A percentile compares a stretch with the other conserved stretches of the same genome.
phyloP scores from a whole-genome alignment of 768 basidiomycete genomes.

The Hygrocybe coccinea region DNA sequence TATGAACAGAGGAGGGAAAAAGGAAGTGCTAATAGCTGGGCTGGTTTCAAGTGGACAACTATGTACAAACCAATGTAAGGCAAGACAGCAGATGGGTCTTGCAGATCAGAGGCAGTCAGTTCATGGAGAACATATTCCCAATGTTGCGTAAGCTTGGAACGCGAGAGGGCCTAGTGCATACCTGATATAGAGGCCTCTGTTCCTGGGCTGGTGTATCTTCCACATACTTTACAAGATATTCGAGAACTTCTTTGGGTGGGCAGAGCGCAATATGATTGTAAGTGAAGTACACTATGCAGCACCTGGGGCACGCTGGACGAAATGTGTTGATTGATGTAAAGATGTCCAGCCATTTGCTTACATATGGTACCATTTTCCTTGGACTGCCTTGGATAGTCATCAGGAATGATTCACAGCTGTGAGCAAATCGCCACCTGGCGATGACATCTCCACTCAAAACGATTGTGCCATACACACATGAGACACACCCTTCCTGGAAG shows the following conservation, averaged over 20 bases:
- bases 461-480: conserved; percentile 1
- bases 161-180: neutral
- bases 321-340: neutral
- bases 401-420: conserved; percentile 2
- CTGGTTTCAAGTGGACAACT: conserved; percentile 1
- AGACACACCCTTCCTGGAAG: conserved; percentile 4
- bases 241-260: conserved; percentile 5
- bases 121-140: conserved; percentile 1
- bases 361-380: conserved; percentile 1
- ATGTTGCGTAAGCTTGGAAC: conserved; percentile 5
- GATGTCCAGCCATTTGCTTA: conserved; percentile 2
- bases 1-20: conserved; percentile 3
- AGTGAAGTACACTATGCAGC: neutral
- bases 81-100: neutral
- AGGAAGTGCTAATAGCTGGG: conserved; percentile 1
- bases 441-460: conserved; percentile 2
- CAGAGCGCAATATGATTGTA: conserved; percentile 2
- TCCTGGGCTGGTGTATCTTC: conserved; percentile 1
- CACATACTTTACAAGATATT: conserved; percentile 4
- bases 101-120: neutral
- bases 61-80: conserved; percentile 6
- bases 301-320: conserved; percentile 4
- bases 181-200: conserved; percentile 5
- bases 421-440: neutral
- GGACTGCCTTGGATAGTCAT: neutral